Evolutionary conservation across 2,329 filamentous ascomycete species (phyloP).

Genomic region (Phialemoniopsis sp.): DNA sequence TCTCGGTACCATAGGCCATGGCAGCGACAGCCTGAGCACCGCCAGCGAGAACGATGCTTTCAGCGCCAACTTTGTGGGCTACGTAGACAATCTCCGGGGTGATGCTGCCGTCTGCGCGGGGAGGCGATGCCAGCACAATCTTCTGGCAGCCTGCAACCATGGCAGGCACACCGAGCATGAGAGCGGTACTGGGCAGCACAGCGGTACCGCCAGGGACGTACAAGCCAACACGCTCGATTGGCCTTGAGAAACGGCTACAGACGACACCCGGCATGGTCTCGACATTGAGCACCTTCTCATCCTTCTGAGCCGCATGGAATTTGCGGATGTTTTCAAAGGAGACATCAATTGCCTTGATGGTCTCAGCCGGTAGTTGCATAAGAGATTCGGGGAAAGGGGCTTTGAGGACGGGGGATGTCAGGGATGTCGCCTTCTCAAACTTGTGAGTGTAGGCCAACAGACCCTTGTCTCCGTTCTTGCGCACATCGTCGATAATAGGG

Average conservation of each 20-base stretch:
- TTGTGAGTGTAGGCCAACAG: slow-evolving; percentile 94
- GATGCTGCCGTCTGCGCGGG: slow-evolving; percentile 81
- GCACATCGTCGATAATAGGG: slow-evolving; percentile 88
- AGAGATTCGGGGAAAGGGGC: slow-evolving; percentile 82
- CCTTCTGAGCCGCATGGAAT: slow-evolving; percentile 90
- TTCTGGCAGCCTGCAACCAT: slow-evolving; percentile 96
- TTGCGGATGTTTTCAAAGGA: slow-evolving; percentile 92
- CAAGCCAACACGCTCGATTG: slow-evolving; percentile 92
- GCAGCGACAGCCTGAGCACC: slow-evolving; percentile 94
- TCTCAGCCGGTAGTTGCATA: slow-evolving; percentile 82
- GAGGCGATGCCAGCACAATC: slow-evolving; percentile 90
- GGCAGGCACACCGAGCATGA: slow-evolving; percentile 96
- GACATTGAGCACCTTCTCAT: slow-evolving; percentile 75
- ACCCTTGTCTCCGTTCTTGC: slow-evolving; percentile 77
- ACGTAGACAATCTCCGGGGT: slow-evolving; percentile 97
- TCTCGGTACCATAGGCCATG: slow-evolving; percentile 95
- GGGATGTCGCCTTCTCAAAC: slow-evolving; percentile 91
- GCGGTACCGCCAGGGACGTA: slow-evolving; percentile 96
- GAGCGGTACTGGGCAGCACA: slow-evolving; percentile 91
- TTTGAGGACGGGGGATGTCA: slow-evolving; percentile 83
- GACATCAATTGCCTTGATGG: slow-evolving; percentile 85
- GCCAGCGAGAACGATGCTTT: slow-evolving; percentile 92
- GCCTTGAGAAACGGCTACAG: slow-evolving; percentile 86
- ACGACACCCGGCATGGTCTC: slow-evolving; percentile 98
- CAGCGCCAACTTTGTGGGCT: slow-evolving; percentile 92